These are phyloP conservation scores for Torulaspora quercuum DNA, from an alignment of 805 yeast genomes.

Conservation along the genomic window DNA sequence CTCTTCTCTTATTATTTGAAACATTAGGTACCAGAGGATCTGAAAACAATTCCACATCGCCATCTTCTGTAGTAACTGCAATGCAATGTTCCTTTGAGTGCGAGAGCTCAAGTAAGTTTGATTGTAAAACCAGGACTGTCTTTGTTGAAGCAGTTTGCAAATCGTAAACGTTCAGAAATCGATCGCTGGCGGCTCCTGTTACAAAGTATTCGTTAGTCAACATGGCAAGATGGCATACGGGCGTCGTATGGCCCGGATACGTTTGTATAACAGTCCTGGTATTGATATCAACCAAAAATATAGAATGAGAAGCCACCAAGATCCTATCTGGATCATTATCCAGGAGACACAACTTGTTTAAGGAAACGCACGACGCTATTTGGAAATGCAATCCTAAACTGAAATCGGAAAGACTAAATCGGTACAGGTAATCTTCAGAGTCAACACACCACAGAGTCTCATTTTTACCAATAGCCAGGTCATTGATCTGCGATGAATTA, in stretches of 20 bases:
- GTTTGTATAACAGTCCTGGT: constrained; percentile 43
- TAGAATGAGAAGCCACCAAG: constrained; percentile 64
- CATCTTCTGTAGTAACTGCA: constrained; percentile 66
- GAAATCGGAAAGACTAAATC: constrained; percentile 56
- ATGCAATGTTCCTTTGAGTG: constrained; percentile 33
- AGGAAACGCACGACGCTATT: constrained; percentile 32
- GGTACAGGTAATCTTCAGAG: constrained; percentile 51
- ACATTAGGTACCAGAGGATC: constrained; percentile 44
- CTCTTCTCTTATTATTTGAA: constrained; percentile 41
- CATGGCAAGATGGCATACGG: constrained; percentile 49
- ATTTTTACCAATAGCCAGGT: constrained; percentile 39
- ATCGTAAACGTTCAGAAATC: constrained; percentile 70
- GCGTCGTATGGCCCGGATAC: constrained; percentile 75
- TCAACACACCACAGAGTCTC: constrained; percentile 59
- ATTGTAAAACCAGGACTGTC: constrained; percentile 66
- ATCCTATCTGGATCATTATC: constrained; percentile 39
- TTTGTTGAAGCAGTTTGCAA: constrained; percentile 37
- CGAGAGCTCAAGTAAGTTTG: constrained; percentile 51
- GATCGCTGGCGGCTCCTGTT: constrained; percentile 73
- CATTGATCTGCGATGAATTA: constrained; percentile 46
- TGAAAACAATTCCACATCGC: constrained; percentile 66
- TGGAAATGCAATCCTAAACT: constrained; percentile 43
- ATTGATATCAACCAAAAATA: constrained; percentile 49
- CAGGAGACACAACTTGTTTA: constrained; percentile 31
- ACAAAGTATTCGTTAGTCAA: constrained; percentile 45